Evolutionary conservation across 2,329 filamentous ascomycete genomes (phyloP), one percentile per base, ranked within the genome.

Genomic region (Ophioceras dolichostomum): DNA sequence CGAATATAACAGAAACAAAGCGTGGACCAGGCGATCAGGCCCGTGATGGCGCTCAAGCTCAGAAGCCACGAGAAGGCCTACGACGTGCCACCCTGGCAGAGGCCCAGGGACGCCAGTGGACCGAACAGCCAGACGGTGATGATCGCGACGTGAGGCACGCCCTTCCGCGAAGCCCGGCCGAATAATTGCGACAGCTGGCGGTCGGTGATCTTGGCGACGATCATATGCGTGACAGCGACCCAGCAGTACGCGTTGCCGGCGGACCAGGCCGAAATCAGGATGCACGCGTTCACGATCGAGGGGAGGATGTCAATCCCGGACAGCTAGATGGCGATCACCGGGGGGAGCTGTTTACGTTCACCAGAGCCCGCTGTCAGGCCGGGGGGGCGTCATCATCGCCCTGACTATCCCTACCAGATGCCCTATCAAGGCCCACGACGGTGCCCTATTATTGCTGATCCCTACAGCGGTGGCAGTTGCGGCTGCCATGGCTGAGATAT

Each of bases 91-190:
- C 43, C 44, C 2, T 26, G 9, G 12, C 44, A 41, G 12, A 47
- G 38, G 24, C 56, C 58, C 37, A 65, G 46, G 43, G 63, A 67
- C 9, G 58, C 60, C 30, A 67, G 43, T 0, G 58, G 58, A 0
- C 56, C 56, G 28, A 62, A 60, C 4, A 60, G 48, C 50, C 57
- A 56, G 4, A 57, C 47, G 2, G 49, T 41, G 22, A 59, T 47
- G 27, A 65, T 60, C 10, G 59, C 57, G 3, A 58, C 53, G 39
- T 71, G 65, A 3, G 62, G 62, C 4, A 65, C 60, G 35, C 62
- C 62, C 5, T 53, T 48, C 42, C 53, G 56, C 34, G 45, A 54
- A 4, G 59, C 59, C 10, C 54, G 50, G 13, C 52, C 56, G 36
- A 61, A 61, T 40, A 62, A 27, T 35, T 60, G 57, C 1, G 59